A percentile compares a stretch with the other conserved stretches of the same genome.
Conservation (phyloP, 768 basidiomycete species). For the Suillus ampliporus region DNA sequence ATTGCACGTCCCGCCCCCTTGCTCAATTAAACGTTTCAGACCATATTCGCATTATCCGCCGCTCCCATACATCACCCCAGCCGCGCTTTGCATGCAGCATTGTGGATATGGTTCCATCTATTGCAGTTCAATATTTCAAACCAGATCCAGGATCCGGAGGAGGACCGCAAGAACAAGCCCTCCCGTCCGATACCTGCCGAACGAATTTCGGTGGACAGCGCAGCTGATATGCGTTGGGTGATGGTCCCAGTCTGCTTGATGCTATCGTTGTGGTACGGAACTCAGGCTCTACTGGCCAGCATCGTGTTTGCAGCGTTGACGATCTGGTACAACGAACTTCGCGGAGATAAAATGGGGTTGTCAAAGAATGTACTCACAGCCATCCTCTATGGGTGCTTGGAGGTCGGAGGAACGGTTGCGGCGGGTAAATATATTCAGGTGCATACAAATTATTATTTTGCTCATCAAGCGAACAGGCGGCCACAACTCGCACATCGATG, state of each 20-base stretch:
- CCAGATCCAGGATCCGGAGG: conserved; percentile 42
- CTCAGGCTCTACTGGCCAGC: conserved; percentile 40
- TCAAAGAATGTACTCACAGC: conserved; percentile 46
- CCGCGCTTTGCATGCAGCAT: conserved; percentile 27
- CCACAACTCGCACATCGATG: conserved; percentile 22
- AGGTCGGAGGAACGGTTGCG: conserved; percentile 44
- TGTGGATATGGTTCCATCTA: conserved; percentile 52
- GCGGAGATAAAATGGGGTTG: conserved; percentile 44
- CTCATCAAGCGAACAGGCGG: conserved; percentile 26
- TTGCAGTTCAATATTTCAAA: conserved; percentile 46
- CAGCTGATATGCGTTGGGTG: conserved; percentile 40
- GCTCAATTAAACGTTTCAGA: conserved; percentile 22
- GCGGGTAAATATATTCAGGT: conserved; percentile 33
- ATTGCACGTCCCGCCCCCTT: neutral
- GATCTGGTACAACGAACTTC: conserved; percentile 45
- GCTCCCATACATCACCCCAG: conserved; percentile 24
- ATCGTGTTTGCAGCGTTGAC: conserved; percentile 32
- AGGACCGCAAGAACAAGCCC: conserved; percentile 48
- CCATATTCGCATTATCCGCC: conserved; percentile 32
- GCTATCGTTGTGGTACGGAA: conserved; percentile 38
- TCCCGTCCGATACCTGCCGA: conserved; percentile 49
- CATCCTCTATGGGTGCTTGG: conserved; percentile 41
- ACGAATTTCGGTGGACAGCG: conserved; percentile 39
- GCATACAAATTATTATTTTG: neutral
- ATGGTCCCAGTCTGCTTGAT: conserved; percentile 38